These are phyloP conservation scores for Fagopyrum homotropicum DNA, from an alignment of 148 eudicot genomes.

Conservation along the genomic window DNA sequence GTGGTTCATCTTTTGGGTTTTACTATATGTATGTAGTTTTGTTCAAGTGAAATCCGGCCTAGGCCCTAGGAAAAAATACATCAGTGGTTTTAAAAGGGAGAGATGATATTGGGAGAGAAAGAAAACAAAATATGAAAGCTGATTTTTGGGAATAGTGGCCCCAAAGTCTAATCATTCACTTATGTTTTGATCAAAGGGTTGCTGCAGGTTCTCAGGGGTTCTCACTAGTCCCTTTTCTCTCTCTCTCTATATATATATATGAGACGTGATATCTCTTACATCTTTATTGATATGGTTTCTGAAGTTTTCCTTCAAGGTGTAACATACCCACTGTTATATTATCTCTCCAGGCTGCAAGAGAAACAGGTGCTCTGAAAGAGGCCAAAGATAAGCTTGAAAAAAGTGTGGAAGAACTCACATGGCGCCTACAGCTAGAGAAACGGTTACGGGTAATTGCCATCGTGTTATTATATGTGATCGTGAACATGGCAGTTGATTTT, in stretches of 20 bases:
- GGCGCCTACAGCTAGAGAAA: conserved; percentile 94
- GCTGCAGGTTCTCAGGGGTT: too few relatives aligned
- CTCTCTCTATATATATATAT: too few relatives aligned
- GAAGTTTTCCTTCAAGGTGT: neutral
- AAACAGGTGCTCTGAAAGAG: conserved; percentile 93
- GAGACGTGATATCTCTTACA: neutral
- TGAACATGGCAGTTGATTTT: neutral
- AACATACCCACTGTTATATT: neutral
- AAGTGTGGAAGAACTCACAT: conserved; percentile 85
- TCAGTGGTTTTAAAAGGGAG: too few relatives aligned
- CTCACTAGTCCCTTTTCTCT: too few relatives aligned
- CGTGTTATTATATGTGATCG: neutral
- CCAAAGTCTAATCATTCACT: too few relatives aligned
- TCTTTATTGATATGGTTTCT: neutral
- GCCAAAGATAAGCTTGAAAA: conserved; percentile 99
- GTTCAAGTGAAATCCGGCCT: neutral
- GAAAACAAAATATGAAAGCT: too few relatives aligned
- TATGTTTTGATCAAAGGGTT: too few relatives aligned
- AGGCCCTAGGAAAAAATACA: neutral
- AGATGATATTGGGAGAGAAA: too few relatives aligned
- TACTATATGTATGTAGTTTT: neutral
- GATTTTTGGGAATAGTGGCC: too few relatives aligned
- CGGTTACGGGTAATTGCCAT: conserved; percentile 60
- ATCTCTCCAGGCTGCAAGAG: conserved; percentile 81
- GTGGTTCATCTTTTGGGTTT: neutral